Evolutionary conservation across 768 basidiomycete species (phyloP).

Genomic region (Boletus patriciae): DNA sequence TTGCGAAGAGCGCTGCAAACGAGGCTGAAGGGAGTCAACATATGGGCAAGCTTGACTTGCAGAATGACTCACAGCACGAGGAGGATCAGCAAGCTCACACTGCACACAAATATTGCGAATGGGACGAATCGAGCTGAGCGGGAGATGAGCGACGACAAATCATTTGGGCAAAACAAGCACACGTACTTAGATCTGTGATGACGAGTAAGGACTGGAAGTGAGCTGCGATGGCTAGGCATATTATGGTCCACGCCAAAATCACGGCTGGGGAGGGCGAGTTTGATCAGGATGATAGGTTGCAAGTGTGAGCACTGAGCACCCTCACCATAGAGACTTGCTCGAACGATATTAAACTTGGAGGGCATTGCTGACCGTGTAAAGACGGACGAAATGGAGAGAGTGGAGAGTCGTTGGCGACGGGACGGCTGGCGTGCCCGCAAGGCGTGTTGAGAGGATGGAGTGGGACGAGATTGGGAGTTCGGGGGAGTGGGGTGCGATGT

Average conservation of each 20-base stretch:
- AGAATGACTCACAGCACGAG: conserved; percentile 55
- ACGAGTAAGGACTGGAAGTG: conserved; percentile 72
- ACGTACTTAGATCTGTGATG: conserved; percentile 78
- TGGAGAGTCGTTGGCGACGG: conserved; percentile 35
- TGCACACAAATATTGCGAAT: conserved; percentile 79
- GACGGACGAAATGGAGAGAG: conserved; percentile 31
- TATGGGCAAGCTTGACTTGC: neutral
- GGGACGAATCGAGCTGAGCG: conserved; percentile 79
- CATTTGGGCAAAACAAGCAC: neutral
- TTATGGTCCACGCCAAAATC: conserved; percentile 71
- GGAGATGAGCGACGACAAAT: conserved; percentile 2
- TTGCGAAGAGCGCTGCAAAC: conserved; percentile 62
- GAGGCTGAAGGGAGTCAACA: conserved; percentile 43
- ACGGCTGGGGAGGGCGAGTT: conserved; percentile 42
- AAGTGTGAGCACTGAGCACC: neutral
- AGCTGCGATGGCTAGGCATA: conserved; percentile 77
- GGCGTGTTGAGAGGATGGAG: conserved; percentile 20
- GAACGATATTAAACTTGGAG: conserved; percentile 67
- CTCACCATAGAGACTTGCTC: conserved; percentile 68
- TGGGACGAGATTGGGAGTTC: conserved; percentile 25
- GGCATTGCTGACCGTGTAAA: conserved; percentile 54
- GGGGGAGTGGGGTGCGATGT: conserved; percentile 24
- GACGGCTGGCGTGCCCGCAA: conserved; percentile 31
- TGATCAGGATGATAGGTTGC: conserved; percentile 5
- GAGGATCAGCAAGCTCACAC: conserved; percentile 66